phyloP scores from a whole-genome alignment of 1,284 basidiomycete species.

The Fereydounia khargensis region DNA sequence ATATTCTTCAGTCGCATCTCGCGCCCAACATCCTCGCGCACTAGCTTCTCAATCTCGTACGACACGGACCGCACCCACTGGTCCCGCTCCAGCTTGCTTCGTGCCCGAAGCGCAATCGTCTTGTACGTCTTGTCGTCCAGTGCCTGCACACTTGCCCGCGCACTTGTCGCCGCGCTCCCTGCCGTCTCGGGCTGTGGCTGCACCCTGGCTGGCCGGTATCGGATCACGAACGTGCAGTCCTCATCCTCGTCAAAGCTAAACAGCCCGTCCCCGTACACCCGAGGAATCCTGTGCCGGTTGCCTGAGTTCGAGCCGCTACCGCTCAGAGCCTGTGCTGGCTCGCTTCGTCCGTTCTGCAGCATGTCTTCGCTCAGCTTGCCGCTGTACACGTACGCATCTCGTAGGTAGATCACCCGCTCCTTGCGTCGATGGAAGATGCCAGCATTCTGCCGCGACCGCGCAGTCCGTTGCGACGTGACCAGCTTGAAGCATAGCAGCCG shows the following conservation, averaged over 20 bases:
- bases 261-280: slow-evolving; percentile 51
- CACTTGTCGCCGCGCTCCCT: background rate
- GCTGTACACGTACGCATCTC: slow-evolving; percentile 54
- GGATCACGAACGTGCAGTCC: slow-evolving; percentile 55
- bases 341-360: slow-evolving; percentile 33
- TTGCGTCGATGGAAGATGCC: slow-evolving; percentile 51
- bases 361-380: slow-evolving; percentile 46
- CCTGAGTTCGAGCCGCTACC: slow-evolving; percentile 29
- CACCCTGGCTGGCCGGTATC: slow-evolving; percentile 39
- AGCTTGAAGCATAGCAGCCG: slow-evolving; percentile 49
- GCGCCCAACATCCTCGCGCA: slow-evolving; percentile 48
- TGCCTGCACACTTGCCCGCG: background rate
- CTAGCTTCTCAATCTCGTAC: slow-evolving; percentile 74
- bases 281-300: slow-evolving; percentile 37
- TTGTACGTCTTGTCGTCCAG: slow-evolving; percentile 66
- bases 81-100: slow-evolving; percentile 77
- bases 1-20: slow-evolving; percentile 49
- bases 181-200: background rate
- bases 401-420: slow-evolving; percentile 47
- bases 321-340: slow-evolving; percentile 28
- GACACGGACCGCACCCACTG: slow-evolving; percentile 83
- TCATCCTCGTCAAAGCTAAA: slow-evolving; percentile 50
- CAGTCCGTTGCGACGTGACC: slow-evolving; percentile 39
- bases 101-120: slow-evolving; percentile 68
- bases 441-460: slow-evolving; percentile 53